These are phyloP conservation scores for Pyrenophora seminiperda DNA, from an alignment of 2,329 filamentous ascomycete species.

Conservation along the genomic window DNA sequence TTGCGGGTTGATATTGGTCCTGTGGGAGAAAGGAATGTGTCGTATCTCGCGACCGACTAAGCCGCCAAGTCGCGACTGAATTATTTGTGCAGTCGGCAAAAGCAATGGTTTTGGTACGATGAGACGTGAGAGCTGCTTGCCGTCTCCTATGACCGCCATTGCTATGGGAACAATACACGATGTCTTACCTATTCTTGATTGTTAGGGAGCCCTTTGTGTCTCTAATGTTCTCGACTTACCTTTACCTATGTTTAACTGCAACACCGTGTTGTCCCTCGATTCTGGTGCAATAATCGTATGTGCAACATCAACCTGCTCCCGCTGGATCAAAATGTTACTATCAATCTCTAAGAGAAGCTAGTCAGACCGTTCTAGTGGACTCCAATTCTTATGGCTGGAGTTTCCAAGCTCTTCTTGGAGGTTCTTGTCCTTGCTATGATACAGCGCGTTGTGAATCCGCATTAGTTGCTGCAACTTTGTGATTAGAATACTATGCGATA, in stretches of 20 bases:
- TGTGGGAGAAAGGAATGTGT: constrained; percentile 64
- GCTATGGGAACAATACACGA: constrained; percentile 4
- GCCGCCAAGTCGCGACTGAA: constrained; percentile 61
- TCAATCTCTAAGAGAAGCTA: constrained; percentile 69
- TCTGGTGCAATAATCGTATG: constrained; percentile 55
- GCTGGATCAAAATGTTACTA: constrained; percentile 63
- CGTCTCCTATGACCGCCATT: constrained; percentile 2
- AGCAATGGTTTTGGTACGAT: constrained; percentile 66
- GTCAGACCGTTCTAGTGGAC: constrained; percentile 60
- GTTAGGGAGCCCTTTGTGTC: constrained; percentile 52
- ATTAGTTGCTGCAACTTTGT: constrained; percentile 53
- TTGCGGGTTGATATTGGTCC: constrained; percentile 41
- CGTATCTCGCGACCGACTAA: constrained; percentile 60
- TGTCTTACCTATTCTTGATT: constrained; percentile 46
- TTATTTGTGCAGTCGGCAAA: constrained; percentile 63
- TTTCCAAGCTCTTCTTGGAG: constrained; percentile 51
- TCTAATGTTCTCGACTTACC: constrained; percentile 33
- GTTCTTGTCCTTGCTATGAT: constrained; percentile 20
- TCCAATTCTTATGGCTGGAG: constrained; percentile 62
- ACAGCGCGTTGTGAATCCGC: constrained; percentile 46
- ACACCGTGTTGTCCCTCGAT: constrained; percentile 28
- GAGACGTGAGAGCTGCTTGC: constrained; percentile 56
- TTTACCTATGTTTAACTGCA: constrained; percentile 42
- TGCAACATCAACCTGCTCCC: constrained; percentile 64
- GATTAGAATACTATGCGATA: constrained; percentile 52